Evolutionary conservation across 148 eudicot species (phyloP), one percentile per base, ranked within the genome.

Genomic region (Rhododendron vialii): DNA sequence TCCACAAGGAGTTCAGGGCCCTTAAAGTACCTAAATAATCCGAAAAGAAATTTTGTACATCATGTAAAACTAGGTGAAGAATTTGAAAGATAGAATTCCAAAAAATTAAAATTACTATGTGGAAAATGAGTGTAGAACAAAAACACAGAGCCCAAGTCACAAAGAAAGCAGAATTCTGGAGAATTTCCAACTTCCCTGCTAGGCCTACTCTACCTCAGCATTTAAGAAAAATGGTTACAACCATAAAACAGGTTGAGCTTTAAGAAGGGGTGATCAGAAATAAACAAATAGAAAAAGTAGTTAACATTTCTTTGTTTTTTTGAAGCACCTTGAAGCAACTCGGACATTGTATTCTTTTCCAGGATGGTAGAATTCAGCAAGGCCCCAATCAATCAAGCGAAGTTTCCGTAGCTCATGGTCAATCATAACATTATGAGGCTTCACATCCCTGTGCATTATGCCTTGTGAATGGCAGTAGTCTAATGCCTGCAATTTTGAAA

Each of bases 391-490:
- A 59, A 90, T 90, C 71, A 90, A 67, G 75, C 90, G 86, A 88
- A 90, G 91, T 67, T 90, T 90, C 59, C 91, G 86, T 63, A 86
- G 82, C 74, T 90, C 91, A 84, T 90, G 91, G 85, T 90, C 91
- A 85, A 90, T 90, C 91, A 90, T 90, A 7, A 90, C 91, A 83
- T 90, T 90, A 69, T 90, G 91, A 80, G 91, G 91, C 85, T 90
- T 90, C 33, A 90, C 91, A 67, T 90, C 91, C 81, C 91, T 83
- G 84, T 89, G 91, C 91, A 89, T 89, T 53, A 89, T 89, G 65
- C 91, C 91, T 38, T 87, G 91, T 17, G 91, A 90, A 85, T 90
- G 91, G 90, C 91, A 90, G 82, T 84, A 90, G 76, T 90, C 91
- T 50, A 90, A 74, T 18, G 91, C 91, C 91, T 90, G 84, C 84